Percentiles rank a stretch among this genome's conserved stretches.
These are phyloP conservation scores for Vigna trinervia DNA, from an alignment of 306 rosid species.

Conservation along the genomic window DNA sequence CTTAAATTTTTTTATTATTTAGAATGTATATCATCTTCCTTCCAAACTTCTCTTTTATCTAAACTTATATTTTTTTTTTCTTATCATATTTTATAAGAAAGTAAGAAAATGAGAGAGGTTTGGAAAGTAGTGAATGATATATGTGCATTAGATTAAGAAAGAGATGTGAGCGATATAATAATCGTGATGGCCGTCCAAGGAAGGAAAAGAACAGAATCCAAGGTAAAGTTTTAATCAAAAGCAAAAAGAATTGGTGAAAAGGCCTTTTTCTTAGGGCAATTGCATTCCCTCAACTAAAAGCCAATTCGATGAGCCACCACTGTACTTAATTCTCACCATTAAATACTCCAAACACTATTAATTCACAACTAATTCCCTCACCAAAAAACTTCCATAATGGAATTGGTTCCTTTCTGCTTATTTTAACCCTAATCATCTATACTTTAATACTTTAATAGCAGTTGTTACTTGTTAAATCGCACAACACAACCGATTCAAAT, in stretches of 20 bases:
- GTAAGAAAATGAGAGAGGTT: not conserved
- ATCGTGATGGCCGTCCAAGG: not conserved
- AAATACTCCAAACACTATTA: constrained; percentile 27
- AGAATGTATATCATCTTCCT: no score
- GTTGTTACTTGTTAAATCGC: constrained; percentile 37
- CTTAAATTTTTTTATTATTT: no score
- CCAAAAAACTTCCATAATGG: constrained; percentile 13
- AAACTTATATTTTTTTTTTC: no score
- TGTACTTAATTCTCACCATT: constrained; percentile 36
- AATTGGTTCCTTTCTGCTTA: constrained; percentile 26
- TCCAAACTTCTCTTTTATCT: no score
- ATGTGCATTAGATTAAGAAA: not conserved
- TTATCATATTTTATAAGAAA: not conserved
- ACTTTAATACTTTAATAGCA: constrained; percentile 30
- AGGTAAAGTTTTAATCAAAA: constrained; percentile 30
- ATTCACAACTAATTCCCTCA: constrained; percentile 45
- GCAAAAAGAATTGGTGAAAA: not conserved
- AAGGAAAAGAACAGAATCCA: constrained; percentile 32
- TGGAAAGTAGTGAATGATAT: not conserved
- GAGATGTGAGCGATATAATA: not conserved
- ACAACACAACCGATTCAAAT: constrained; percentile 36
- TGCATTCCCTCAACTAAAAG: constrained; percentile 37
- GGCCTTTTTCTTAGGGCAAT: constrained; percentile 15
- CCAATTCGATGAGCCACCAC: constrained; percentile 67
- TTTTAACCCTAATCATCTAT: constrained; percentile 33